Base-by-base conservation (phyloP, 495 filamentous ascomycete species). In the Penicillium mononematosum region DNA sequence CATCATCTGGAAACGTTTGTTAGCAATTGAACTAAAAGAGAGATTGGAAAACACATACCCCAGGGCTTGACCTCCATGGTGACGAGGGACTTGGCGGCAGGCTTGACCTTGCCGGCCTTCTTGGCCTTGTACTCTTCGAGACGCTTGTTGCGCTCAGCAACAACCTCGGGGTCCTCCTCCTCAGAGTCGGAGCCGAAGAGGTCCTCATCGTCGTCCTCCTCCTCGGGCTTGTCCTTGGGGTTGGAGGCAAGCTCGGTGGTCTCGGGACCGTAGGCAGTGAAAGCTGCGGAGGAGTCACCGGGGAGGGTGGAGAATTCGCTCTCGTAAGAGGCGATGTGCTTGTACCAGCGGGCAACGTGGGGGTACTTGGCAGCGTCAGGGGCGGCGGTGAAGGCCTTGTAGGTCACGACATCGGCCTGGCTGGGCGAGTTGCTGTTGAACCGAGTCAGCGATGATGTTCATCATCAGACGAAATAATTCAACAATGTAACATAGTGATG, bases 31-130 rank as follows among this genome's bases (percentile, higher is more conserved):
- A 48, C 53, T 22, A 12, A 17, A 20, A 5, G 1, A 4, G 2
- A n/a, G 38, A 42, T 43, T 50, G 78, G 61, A 19, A 34, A 32
- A 69, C 61, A 83, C 88, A 65, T 87, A 96, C 95, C 94, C 94
- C 94, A 98, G 58, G 94, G 95, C 84, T 98, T 98, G 57, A 98
- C 91, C 65, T 97, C 93, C 58, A 98, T 62, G 44, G 91, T 98
- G 65, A 98, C 93, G 50, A 97, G 76, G 39, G 92, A 96, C 85
- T 98, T 98, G 64, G 94, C 94, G 54, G 85, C 86, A 63, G 84
- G 80, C 89, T 97, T 97, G 64, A 82, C 75, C 83, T 96, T 96
- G 70, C 77, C 81, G 68, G 87, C 92, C 88, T 98, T 98, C 86
- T 98, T 98, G 79, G 89, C 89, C 77, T 86, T 87, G 84, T 98